Percentiles rank a stretch among this genome's conserved stretches.
These are phyloP conservation scores for Boletus vermiculosoides DNA, from an alignment of 768 basidiomycete species.

Conservation along the genomic window DNA sequence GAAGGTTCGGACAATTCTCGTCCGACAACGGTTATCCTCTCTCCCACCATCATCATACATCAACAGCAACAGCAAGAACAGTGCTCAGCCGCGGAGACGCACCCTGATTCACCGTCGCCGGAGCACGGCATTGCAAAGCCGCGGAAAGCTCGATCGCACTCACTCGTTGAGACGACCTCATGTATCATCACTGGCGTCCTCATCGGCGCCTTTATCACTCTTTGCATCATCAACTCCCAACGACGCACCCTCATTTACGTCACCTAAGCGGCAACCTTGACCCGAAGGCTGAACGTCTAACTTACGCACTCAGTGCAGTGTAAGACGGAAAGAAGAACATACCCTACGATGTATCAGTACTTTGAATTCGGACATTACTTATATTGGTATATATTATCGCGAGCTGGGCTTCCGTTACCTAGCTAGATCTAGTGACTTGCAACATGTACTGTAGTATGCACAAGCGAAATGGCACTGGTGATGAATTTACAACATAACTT, in stretches of 20 bases:
- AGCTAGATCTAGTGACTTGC: not conserved
- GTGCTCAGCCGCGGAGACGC: slow-evolving; percentile 10
- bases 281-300: not conserved
- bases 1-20: slow-evolving; percentile 6
- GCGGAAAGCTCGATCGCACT: slow-evolving; percentile 22
- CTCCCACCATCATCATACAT: slow-evolving; percentile 30
- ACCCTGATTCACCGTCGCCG: slow-evolving; percentile 8
- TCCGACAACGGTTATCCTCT: slow-evolving; percentile 18
- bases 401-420: slow-evolving; percentile 10
- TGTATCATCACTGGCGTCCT: slow-evolving; percentile 58
- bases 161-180: slow-evolving; percentile 39
- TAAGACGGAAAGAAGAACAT: slow-evolving; percentile 4
- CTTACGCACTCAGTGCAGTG: not conserved
- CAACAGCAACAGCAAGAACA: slow-evolving; percentile 22
- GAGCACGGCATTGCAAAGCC: slow-evolving; percentile 12
- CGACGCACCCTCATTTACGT: slow-evolving; percentile 45
- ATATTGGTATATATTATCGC: slow-evolving; percentile 30
- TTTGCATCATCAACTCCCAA: slow-evolving; percentile 49
- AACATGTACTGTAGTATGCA: not conserved
- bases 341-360: slow-evolving; percentile 22
- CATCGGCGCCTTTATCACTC: slow-evolving; percentile 54
- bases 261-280: slow-evolving; percentile 20
- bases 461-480: slow-evolving; percentile 1
- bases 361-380: slow-evolving; percentile 14
- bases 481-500: not conserved